phyloP scores from a whole-genome alignment of 1,139 yeast genomes.

The Petasospora fabianii region DNA sequence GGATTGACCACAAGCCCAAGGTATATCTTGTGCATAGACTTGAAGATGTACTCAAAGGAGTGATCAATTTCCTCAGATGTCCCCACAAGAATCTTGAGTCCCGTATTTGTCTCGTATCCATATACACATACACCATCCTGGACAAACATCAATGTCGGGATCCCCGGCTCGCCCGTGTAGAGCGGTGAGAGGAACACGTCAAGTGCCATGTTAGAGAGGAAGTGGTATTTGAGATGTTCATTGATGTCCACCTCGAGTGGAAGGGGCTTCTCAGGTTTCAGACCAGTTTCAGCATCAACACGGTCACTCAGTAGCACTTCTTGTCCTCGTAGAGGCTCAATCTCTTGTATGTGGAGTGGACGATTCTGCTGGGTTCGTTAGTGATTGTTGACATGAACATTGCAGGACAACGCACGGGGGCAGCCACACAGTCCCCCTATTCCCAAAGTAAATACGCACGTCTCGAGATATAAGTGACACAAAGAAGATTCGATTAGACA shows the following conservation, averaged over 20 bases:
- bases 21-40: constrained; percentile 46
- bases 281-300: constrained; percentile 25
- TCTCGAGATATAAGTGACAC: constrained; percentile 18
- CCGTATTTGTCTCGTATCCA: constrained; percentile 60
- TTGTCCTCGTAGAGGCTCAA: constrained; percentile 27
- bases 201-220: constrained; percentile 62
- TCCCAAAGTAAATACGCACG: constrained; percentile 6
- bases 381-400: background rate
- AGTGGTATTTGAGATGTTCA: constrained; percentile 54
- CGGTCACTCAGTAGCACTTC: constrained; percentile 10
- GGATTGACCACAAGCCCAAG: constrained; percentile 55
- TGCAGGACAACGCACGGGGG: no score
- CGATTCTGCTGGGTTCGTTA: constrained; percentile 33
- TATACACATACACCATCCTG: constrained; percentile 61
- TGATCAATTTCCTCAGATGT: constrained; percentile 28
- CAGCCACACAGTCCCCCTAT: no score
- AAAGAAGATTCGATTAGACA: constrained; percentile 14
- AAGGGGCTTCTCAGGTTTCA: background rate
- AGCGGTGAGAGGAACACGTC: constrained; percentile 58
- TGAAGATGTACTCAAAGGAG: constrained; percentile 34
- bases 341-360: constrained; percentile 58
- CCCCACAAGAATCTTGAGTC: constrained; percentile 57
- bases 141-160: constrained; percentile 42
- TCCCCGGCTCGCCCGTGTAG: constrained; percentile 30
- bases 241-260: constrained; percentile 17